A percentile compares a stretch with the other conserved stretches of the same genome.
Conservation (phyloP, 1,139 yeast species). For the Candida neerlandica region DNA sequence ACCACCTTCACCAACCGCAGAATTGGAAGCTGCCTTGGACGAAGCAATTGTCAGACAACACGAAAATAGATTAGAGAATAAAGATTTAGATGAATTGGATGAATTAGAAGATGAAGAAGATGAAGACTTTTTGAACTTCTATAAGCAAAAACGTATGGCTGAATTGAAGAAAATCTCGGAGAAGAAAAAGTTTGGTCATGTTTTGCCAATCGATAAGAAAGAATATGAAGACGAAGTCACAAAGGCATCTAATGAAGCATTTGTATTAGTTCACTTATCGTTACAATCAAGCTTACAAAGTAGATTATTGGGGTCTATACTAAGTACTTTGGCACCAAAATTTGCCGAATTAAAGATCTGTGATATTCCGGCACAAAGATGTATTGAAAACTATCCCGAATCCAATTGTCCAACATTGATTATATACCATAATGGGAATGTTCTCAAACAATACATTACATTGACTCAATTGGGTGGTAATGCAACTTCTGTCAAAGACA, state of each 20-base stretch:
- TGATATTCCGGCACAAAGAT: slow-evolving; percentile 85
- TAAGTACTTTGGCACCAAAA: slow-evolving; percentile 53
- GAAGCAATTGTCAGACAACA: slow-evolving; percentile 80
- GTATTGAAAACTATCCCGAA: slow-evolving; percentile 90
- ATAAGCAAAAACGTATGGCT: slow-evolving; percentile 73
- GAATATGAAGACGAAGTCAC: slow-evolving; percentile 89
- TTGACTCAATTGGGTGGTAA: slow-evolving; percentile 84
- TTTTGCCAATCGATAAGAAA: slow-evolving; percentile 76
- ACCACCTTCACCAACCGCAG: slow-evolving; percentile 86
- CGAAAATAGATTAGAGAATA: slow-evolving; percentile 71
- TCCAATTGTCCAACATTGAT: slow-evolving; percentile 87
- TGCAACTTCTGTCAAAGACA: slow-evolving; percentile 64
- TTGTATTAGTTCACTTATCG: slow-evolving; percentile 79
- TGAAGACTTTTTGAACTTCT: slow-evolving; percentile 69
- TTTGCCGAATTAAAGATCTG: slow-evolving; percentile 87
- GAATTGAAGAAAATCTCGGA: slow-evolving; percentile 66
- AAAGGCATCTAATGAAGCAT: slow-evolving; percentile 61
- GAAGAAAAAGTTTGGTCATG: slow-evolving; percentile 72
- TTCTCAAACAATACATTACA: slow-evolving; percentile 77
- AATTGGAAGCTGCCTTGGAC: slow-evolving; percentile 83
- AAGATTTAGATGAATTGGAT: slow-evolving; percentile 76
- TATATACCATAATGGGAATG: slow-evolving; percentile 75
- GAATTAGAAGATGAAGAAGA: slow-evolving; percentile 82
- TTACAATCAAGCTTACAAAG: slow-evolving; percentile 73
- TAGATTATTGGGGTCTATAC: slow-evolving; percentile 61